Evolutionary conservation across 176 grass and related monocot species (phyloP).

Genomic region (Dendrocalamus sinicus): DNA sequence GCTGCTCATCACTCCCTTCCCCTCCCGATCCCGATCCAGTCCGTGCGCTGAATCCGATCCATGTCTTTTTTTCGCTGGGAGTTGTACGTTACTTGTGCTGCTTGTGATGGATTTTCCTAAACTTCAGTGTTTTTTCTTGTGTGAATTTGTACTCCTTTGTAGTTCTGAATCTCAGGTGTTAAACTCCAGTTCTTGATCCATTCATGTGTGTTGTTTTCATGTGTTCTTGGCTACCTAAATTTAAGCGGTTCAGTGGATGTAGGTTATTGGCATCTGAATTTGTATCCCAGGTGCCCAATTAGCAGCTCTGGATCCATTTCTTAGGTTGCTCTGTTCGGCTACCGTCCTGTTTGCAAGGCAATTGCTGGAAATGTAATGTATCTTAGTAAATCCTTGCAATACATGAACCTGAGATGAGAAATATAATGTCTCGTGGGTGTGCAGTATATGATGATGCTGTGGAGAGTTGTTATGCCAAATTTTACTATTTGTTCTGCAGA

Average conservation of each 20-base stretch:
- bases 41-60: not conserved
- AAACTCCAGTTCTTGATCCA: not conserved
- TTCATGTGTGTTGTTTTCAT: not conserved
- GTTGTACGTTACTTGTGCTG: not conserved
- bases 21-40: not conserved
- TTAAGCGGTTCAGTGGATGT: not conserved
- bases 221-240: not conserved
- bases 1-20: not conserved
- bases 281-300: not conserved
- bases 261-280: not conserved
- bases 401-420: not conserved
- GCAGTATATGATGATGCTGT: not conserved
- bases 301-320: not conserved
- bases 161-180: not conserved
- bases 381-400: not conserved
- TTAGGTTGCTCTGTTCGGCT: not conserved
- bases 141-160: not conserved
- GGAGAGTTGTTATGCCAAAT: not conserved
- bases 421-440: not conserved
- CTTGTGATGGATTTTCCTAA: not conserved
- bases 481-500: not conserved
- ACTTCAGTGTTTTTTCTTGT: not conserved
- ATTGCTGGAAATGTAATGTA: not conserved
- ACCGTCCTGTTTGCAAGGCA: not conserved
- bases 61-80: not conserved